phyloP scores from a whole-genome alignment of 2,329 filamentous ascomycete genomes.

The Alternaria sp. region DNA sequence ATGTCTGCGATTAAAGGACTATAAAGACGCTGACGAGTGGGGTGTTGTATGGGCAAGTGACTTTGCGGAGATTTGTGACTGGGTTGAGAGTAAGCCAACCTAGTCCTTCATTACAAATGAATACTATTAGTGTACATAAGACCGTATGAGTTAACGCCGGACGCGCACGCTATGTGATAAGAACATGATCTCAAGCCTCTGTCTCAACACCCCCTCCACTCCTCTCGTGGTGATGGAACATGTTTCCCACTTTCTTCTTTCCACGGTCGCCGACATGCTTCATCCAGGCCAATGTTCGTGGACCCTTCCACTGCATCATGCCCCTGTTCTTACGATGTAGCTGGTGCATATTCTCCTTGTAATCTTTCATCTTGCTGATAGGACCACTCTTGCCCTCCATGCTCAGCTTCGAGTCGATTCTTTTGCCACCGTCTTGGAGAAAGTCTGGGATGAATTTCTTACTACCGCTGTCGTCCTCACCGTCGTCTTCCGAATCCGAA shows the following conservation, averaged over 20 bases:
- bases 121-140: background rate
- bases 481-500: constrained; percentile 33
- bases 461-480: constrained; percentile 25
- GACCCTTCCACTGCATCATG: constrained; percentile 76
- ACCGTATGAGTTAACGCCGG: constrained; percentile 2
- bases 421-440: constrained; percentile 31
- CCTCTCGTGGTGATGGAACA: constrained; percentile 67
- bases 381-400: constrained; percentile 56
- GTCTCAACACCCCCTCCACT: constrained; percentile 69
- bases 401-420: constrained; percentile 34
- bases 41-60: constrained; percentile 39
- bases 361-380: constrained; percentile 66
- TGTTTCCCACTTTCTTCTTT: constrained; percentile 54
- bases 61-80: constrained; percentile 20
- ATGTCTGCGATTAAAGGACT: constrained; percentile 32
- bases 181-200: constrained; percentile 62
- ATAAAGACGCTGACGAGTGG: constrained; percentile 17
- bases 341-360: constrained; percentile 41
- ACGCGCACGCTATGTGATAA: constrained; percentile 13
- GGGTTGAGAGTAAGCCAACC: constrained; percentile 4
- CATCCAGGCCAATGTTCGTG: constrained; percentile 65
- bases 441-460: constrained; percentile 35
- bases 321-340: constrained; percentile 67
- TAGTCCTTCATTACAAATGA: background rate
- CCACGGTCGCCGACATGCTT: constrained; percentile 66